Conservation (phyloP, 2,329 filamentous ascomycete genomes). For the Blastomyces emzantsi region DNA sequence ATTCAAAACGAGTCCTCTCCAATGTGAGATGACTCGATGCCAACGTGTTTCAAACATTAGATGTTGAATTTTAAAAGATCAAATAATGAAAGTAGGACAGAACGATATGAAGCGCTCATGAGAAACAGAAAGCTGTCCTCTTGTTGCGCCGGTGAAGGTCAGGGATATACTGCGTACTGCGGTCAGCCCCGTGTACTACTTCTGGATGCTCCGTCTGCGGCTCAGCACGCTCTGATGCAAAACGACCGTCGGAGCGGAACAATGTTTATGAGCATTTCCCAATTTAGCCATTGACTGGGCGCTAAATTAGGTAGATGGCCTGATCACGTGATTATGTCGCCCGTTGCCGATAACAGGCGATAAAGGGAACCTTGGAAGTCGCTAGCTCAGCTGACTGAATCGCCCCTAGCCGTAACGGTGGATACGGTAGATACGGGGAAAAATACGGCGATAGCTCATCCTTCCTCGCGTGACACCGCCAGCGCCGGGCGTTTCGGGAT, state of each 20-base stretch:
- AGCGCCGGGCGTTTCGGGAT: no score
- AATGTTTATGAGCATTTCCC: neutral
- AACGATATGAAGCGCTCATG: neutral
- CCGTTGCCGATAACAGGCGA: no score
- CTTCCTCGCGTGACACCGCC: no score
- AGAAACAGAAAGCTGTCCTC: neutral
- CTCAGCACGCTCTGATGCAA: no score
- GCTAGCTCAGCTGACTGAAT: no score
- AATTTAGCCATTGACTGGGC: no score
- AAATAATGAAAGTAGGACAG: neutral
- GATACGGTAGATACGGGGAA: no score
- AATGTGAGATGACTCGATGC: conserved; percentile 7
- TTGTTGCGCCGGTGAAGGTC: neutral
- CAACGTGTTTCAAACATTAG: conserved; percentile 4
- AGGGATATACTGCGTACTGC: neutral
- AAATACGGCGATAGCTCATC: no score
- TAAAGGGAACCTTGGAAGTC: no score
- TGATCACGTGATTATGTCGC: no score
- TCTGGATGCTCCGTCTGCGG: neutral
- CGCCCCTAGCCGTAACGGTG: no score
- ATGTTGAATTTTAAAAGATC: neutral
- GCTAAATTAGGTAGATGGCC: no score
- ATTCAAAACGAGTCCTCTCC: conserved; percentile 19
- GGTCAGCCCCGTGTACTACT: neutral
- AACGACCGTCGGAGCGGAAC: neutral